Evolutionary conservation across 306 rosid species (phyloP), one percentile per base, ranked within the genome.

Genomic region (Quercus agrifolia): DNA sequence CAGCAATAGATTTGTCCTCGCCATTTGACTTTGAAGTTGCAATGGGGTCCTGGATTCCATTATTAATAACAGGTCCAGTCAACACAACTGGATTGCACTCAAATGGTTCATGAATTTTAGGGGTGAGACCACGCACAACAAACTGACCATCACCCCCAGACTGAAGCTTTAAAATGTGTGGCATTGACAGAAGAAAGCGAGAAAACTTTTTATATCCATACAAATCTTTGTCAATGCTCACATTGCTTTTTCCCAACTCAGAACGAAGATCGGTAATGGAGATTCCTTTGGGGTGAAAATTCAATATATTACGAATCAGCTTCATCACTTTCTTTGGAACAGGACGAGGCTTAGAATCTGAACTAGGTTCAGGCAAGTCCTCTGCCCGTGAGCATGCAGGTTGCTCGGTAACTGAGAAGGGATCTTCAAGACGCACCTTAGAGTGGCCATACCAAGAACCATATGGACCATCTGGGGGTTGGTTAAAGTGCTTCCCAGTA

Each of bases 401-500:
- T 78, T 84, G 84, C 73, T 81, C 89, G 31, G 27, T 51, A 31
- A 78, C 58, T 6, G 85, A 67, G 80, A 84, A 85, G 19, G 96
- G 96, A 68, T 88, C 86, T 67, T 87, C 85, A 80, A 91, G 91
- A 74, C 90, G 87, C 61, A 49, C 89, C 83, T 81, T 90, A 20
- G 72, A 85, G 77, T 87, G 87, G 57, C 97, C 95, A 80, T 91
- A 92, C 97, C 96, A 92, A 78, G 98, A 95, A 80, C 86, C 84
- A 80, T 78, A 83, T 0, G 86, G 85, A 56, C 92, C 96, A 88
- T 92, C 94, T 5, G 97, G 99, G 75, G 98, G 98, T 77, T 84
- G 91, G 83, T 90, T 95, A 78, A 83, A 89, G 82, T 84, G 89
- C 77, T 78, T 92, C 77, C 99, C 98, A 3, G 28, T 73, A 69